Base-by-base conservation (phyloP, 1,139 yeast species). In the Candida gigantensis region DNA sequence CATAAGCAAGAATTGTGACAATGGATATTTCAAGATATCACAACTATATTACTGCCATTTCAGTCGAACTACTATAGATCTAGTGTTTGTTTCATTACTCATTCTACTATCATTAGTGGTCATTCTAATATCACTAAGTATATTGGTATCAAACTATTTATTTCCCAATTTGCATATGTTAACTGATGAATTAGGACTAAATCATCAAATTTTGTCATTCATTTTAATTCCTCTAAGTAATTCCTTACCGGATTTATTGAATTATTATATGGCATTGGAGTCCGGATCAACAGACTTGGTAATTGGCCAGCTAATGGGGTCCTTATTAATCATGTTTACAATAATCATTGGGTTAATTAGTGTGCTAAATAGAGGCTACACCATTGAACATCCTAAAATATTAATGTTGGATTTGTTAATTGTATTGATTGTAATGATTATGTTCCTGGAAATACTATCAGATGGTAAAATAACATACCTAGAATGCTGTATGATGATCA, bases 391-490 rank as follows among this genome's bases (percentile, higher is more conserved):
- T 25, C 50, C 51, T 24, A 50, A 49, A 23, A 41, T 48, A 12
- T 36, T 67, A n/a, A 34, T 63, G 12, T 41, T 57, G 16, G 72
- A 68, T 39, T 54, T 66, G 37, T 38, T 52, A 3, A 67, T 69
- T 62, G 60, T 68, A 4, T 47, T 64, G 11, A 40, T 53, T 3
- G 57, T 74, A 12, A 56, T 77, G 5, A 34, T 60, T 1, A 39
- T 74, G 3, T 65, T 77, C 27, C 56, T 71, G 37, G 55, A 55
- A 36, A 71, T 79, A 34, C 47, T 80, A 10, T 56, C 64, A 3
- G 85, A 80, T 55, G 79, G 79, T 6, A 59, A 62, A 39, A 62
- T 80, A 24, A 72, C 75, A 19, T 36, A 63, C 3, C 36, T 50
- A 10, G 85, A 80, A 47, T 73, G 81, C 38, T 26, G 60, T 2